These are phyloP conservation scores for Conticribra guillardii DNA, from an alignment of 108 stramenopile species.

Conservation along the genomic window DNA sequence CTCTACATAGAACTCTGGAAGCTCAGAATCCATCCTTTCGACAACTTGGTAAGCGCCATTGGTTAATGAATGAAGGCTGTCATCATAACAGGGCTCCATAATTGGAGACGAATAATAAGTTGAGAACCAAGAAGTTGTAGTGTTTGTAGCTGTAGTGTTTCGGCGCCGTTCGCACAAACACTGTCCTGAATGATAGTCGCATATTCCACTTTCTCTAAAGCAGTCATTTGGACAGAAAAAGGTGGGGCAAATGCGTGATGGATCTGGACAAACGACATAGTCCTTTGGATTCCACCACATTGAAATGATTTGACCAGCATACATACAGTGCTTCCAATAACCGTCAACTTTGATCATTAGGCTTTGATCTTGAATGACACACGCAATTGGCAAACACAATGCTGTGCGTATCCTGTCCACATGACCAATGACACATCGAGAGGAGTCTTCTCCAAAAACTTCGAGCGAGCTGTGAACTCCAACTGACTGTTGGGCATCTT, in stretches of 20 bases:
- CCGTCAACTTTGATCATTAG: conserved; percentile 72
- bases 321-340: conserved; percentile 67
- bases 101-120: conserved; percentile 17
- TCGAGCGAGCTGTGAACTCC: conserved; percentile 57
- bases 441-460: conserved; percentile 71
- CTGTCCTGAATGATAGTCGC: conserved; percentile 68
- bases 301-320: conserved; percentile 61
- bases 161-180: conserved; percentile 67
- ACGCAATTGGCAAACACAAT: conserved; percentile 81
- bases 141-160: conserved; percentile 3
- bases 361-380: conserved; percentile 75
- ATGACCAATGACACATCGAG: conserved; percentile 71
- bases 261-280: conserved; percentile 74
- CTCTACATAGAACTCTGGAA: conserved; percentile 48
- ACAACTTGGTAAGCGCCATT: conserved; percentile 25
- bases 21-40: conserved; percentile 43
- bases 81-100: conserved; percentile 44
- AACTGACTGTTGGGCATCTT: conserved; percentile 40
- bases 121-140: conserved; percentile 30
- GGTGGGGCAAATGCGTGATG: conserved; percentile 74
- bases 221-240: conserved; percentile 85
- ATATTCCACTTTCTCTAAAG: conserved; percentile 68
- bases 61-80: neutral
- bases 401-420: conserved; percentile 51
- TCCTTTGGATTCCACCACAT: conserved; percentile 58